Evolutionary conservation across 768 basidiomycete genomes (phyloP).

Genomic region (Cyathus striatus): DNA sequence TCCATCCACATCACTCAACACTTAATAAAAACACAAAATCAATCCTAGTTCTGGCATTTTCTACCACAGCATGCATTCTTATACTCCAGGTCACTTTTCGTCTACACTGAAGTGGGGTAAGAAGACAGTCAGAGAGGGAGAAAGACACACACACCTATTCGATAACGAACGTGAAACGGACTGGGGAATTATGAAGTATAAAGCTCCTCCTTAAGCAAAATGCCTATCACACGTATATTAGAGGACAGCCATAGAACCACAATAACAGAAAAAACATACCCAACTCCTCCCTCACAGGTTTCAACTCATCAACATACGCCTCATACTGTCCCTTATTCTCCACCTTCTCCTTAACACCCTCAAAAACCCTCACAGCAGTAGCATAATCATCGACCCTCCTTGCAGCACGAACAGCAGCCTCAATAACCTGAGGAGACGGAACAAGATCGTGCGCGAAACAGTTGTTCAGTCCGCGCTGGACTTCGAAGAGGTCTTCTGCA

Average conservation of each 20-base stretch:
- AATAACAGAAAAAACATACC: slow-evolving; percentile 43
- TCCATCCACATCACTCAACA: too few relatives aligned
- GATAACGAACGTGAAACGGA: too few relatives aligned
- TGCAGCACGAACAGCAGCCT: slow-evolving; percentile 83
- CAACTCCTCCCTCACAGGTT: slow-evolving; percentile 83
- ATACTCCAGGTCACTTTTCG: too few relatives aligned
- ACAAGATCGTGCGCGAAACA: slow-evolving; percentile 99
- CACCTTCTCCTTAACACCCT: slow-evolving; percentile 95
- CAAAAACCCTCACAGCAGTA: slow-evolving; percentile 93
- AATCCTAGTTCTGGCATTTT: too few relatives aligned
- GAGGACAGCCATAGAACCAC: background rate
- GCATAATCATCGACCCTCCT: slow-evolving; percentile 95
- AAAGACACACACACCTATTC: too few relatives aligned
- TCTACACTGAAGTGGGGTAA: too few relatives aligned
- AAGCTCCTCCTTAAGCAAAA: slow-evolving; percentile 21
- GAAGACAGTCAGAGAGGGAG: too few relatives aligned
- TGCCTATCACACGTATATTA: slow-evolving; percentile 11
- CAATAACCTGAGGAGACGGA: slow-evolving; percentile 76
- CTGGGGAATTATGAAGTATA: slow-evolving; percentile 22
- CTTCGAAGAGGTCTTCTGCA: slow-evolving; percentile 95
- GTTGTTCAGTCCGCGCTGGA: slow-evolving; percentile 98
- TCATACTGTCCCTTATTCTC: slow-evolving; percentile 96
- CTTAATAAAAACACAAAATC: too few relatives aligned
- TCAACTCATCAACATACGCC: slow-evolving; percentile 89
- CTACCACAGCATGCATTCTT: too few relatives aligned